Evolutionary conservation across 1,284 basidiomycete species (phyloP).

Genomic region (Cystobasidiaceae sp.): DNA sequence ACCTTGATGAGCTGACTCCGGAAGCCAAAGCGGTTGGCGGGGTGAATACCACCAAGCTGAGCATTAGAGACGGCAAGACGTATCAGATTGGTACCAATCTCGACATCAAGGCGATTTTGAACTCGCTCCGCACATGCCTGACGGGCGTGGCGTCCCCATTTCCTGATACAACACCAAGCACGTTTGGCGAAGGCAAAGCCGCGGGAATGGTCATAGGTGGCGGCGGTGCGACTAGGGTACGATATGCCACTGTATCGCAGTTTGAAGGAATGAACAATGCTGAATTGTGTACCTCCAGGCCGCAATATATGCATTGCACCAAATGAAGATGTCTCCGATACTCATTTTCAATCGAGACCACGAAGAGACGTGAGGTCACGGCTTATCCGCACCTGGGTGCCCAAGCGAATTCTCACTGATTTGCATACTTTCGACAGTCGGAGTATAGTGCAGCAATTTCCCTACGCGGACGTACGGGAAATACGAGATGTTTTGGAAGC

Average conservation of each 20-base stretch:
- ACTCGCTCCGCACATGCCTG: not conserved
- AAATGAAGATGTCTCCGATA: conserved; percentile 18
- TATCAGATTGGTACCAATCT: conserved; percentile 13
- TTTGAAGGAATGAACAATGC: not conserved
- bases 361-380: not conserved
- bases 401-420: not conserved
- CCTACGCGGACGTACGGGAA: not conserved
- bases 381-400: no score
- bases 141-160: conserved; percentile 6
- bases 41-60: conserved; percentile 3
- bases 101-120: conserved; percentile 2
- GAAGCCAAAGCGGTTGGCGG: conserved; percentile 19
- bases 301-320: conserved; percentile 11
- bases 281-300: not conserved
- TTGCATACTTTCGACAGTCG: not conserved
- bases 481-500: not conserved
- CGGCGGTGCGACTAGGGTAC: conserved; percentile 16
- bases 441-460: conserved; percentile 7
- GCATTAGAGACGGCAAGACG: not conserved
- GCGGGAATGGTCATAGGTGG: conserved; percentile 11
- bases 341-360: conserved; percentile 8
- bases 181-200: not conserved
- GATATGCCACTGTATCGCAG: not conserved
- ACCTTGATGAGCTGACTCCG: conserved; percentile 14
- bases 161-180: not conserved